Conservation (phyloP, 345 rosid genomes). For the Arabidopsis thaliana region TAIR10.1 NC_003075.7:10328001-10328500, state of each 20-base stretch:
- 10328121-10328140: no score
- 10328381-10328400: conserved; percentile 31
- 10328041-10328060: no score
- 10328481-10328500: neutral
- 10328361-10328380: conserved; percentile 30
- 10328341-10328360: conserved; percentile 24
- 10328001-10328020: no score
- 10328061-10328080: no score
- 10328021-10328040: no score
- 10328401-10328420: conserved; percentile 33
- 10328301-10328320: conserved; percentile 28
- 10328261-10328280: neutral
- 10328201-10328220: neutral
- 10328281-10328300: neutral
- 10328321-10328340: conserved; percentile 20
- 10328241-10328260: no score
- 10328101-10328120: no score
- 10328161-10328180: conserved; percentile 13
- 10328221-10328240: no score
- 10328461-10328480: neutral
- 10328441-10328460: neutral
- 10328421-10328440: conserved; percentile 35
- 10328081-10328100: no score
- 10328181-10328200: conserved; percentile 5
- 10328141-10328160: neutral